A percentile compares a stretch with the other conserved stretches of the same genome.
Evolutionary conservation across 192 early-diverging fungal species (phyloP).

Genomic region (Coemansia sp.): DNA sequence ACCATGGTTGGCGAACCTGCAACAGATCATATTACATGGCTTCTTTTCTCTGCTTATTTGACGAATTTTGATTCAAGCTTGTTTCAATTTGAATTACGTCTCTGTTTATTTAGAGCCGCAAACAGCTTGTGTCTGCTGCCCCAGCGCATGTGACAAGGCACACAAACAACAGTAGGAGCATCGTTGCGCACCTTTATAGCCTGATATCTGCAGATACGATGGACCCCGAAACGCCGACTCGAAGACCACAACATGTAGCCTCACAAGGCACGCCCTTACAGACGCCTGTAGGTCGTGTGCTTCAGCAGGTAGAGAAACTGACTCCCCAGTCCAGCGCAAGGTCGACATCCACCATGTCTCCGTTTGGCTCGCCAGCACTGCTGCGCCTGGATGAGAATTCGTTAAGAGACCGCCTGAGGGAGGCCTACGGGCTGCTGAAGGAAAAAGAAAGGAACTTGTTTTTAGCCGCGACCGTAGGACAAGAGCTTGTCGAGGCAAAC

Average conservation of each 20-base stretch:
- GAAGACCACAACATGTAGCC: neutral
- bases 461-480: constrained; percentile 45
- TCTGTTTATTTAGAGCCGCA: neutral
- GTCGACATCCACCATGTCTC: constrained; percentile 8
- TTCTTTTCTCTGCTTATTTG: neutral
- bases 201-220: constrained; percentile 8
- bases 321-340: constrained; percentile 17
- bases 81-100: neutral
- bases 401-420: constrained; percentile 40
- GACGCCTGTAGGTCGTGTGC: constrained; percentile 17
- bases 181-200: neutral
- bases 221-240: constrained; percentile 33
- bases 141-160: neutral
- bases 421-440: constrained; percentile 47
- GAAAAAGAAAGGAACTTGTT: constrained; percentile 49
- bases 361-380: constrained; percentile 39
- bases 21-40: neutral
- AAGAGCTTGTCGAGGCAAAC: constrained; percentile 51
- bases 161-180: neutral
- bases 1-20: neutral
- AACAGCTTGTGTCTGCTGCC: neutral
- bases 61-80: neutral
- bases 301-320: constrained; percentile 21
- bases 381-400: constrained; percentile 32
- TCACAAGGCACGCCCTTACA: neutral